These are phyloP conservation scores for Trypanosoma mega DNA, from an alignment of 208 protist species.

Conservation along the genomic window DNA sequence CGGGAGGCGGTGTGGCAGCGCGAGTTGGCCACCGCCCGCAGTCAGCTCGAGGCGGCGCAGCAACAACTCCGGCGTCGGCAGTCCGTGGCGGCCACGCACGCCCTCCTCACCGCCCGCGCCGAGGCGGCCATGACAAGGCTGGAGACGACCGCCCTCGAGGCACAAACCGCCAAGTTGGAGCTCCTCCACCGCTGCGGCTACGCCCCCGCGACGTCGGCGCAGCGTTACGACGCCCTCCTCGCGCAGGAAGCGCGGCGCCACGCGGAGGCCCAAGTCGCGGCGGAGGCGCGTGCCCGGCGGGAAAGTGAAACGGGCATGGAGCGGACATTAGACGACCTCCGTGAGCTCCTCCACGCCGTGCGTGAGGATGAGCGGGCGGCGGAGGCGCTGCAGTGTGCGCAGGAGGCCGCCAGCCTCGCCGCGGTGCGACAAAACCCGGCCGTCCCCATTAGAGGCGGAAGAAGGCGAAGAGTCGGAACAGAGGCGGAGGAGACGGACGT, in stretches of 20 bases:
- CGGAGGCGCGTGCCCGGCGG: background rate
- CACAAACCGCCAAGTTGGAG: conserved; percentile 13
- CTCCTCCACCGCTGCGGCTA: conserved; percentile 11
- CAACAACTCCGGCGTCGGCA: conserved; percentile 10
- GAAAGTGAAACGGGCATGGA: conserved; percentile 10
- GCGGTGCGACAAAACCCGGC: background rate
- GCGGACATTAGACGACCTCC: conserved; percentile 21
- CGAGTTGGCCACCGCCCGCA: too few species aligned
- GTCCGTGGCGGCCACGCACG: background rate
- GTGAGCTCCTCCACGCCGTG: conserved; percentile 15
- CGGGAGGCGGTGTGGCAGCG: too few species aligned
- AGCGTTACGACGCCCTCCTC: conserved; percentile 16
- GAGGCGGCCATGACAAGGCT: conserved; percentile 6
- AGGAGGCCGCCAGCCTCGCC: conserved; percentile 9
- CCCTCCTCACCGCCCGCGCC: conserved; percentile 7
- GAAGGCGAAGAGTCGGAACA: background rate
- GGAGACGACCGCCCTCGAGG: conserved; percentile 15
- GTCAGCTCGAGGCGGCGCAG: conserved; percentile 26
- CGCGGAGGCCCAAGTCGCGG: conserved; percentile 2
- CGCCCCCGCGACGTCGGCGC: background rate
- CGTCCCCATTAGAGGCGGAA: background rate
- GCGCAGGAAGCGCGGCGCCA: conserved; percentile 13
- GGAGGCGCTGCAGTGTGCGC: conserved; percentile 2
- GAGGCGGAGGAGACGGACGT: background rate
- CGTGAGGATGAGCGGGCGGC: conserved; percentile 13